phyloP scores from a whole-genome alignment of 495 filamentous ascomycete genomes.

The Aspergillus cavernicola region DNA sequence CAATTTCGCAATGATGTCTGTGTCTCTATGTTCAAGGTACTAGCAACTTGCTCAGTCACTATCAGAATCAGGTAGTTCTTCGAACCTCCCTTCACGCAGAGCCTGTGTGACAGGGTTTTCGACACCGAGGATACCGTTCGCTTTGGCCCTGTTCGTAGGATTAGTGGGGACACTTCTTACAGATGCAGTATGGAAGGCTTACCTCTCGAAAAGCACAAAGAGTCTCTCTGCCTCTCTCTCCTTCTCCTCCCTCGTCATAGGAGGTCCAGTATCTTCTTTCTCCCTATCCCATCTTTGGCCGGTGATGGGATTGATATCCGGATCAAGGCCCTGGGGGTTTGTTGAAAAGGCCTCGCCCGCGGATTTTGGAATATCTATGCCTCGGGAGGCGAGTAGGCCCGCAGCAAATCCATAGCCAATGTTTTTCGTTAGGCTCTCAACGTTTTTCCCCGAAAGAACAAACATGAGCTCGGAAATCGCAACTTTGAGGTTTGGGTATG shows the following conservation, averaged over 20 bases:
- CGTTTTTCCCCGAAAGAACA: constrained; percentile 74
- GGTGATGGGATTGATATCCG: constrained; percentile 77
- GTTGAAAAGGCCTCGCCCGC: constrained; percentile 56
- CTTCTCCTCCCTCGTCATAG: constrained; percentile 90
- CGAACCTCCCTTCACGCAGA: constrained; percentile 69
- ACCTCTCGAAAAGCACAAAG: constrained; percentile 95
- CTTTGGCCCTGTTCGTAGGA: constrained; percentile 58
- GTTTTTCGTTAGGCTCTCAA: constrained; percentile 67
- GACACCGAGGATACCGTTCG: constrained; percentile 77
- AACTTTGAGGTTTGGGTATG: constrained; percentile 67
- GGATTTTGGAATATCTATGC: constrained; percentile 68
- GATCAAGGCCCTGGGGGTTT: constrained; percentile 31
- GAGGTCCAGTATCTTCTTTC: constrained; percentile 47
- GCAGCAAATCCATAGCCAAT: constrained; percentile 92
- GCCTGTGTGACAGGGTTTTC: constrained; percentile 83
- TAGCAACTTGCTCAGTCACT: constrained; percentile 34
- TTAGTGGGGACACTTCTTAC: constrained; percentile 14
- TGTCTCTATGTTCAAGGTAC: no score
- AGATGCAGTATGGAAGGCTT: constrained; percentile 15
- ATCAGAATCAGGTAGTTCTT: constrained; percentile 57
- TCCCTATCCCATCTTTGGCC: constrained; percentile 79
- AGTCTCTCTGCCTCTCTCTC: constrained; percentile 89
- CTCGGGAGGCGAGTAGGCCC: constrained; percentile 79
- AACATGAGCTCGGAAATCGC: constrained; percentile 80
- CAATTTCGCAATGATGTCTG: no score